Evolutionary conservation across 2,329 filamentous ascomycete species (phyloP), one percentile per base, ranked within the genome.

Genomic region (Sphaerulina musiva): DNA sequence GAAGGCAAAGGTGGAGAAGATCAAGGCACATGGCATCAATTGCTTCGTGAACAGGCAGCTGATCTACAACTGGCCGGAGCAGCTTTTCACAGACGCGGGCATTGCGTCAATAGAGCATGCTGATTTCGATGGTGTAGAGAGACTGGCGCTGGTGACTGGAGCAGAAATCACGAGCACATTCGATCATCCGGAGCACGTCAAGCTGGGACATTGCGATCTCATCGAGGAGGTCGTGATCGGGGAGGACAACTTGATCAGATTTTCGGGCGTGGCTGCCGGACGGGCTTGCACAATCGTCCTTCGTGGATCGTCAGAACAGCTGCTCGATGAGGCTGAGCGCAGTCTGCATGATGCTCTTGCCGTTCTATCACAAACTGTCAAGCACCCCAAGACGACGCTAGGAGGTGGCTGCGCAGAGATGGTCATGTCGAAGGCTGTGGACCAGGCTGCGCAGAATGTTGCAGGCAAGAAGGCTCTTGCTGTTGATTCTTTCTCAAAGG

Each of bases 1-100:
- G 93, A 95, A 91, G 80, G 87, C 88, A 62, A 98, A 98, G 81
- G 93, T 98, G 44, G 93, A 98, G 60, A 92, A 89, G 74, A 98
- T 98, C 78, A 98, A 97, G 82, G 82, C 89, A 45, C 93, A 98
- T 69, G 93, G 93, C 56, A 96, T 98, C 77, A 98, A 98, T 81
- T 97, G 93, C 80, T 98, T 98, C 74, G 95, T 98, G 74, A 98
- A 98, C 81, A 81, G 93, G 65, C 93, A 98, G 73, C 83, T 98
- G 60, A 98, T 98, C 76, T 98, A 98, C 81, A 98, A 98, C 80
- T 98, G 93, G 93, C 93, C 93, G 5, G 93, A 98, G 75, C 93
- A 98, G 76, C 85, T 98, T 45, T 98, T 98, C 69, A 90, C 92
- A 36, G 93, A 98, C 72, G 92, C 91, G 6, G 93, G 93, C 59